Evolutionary conservation across 2,329 filamentous ascomycete genomes (phyloP).

Genomic region (Sphaerulina vaccinii): DNA sequence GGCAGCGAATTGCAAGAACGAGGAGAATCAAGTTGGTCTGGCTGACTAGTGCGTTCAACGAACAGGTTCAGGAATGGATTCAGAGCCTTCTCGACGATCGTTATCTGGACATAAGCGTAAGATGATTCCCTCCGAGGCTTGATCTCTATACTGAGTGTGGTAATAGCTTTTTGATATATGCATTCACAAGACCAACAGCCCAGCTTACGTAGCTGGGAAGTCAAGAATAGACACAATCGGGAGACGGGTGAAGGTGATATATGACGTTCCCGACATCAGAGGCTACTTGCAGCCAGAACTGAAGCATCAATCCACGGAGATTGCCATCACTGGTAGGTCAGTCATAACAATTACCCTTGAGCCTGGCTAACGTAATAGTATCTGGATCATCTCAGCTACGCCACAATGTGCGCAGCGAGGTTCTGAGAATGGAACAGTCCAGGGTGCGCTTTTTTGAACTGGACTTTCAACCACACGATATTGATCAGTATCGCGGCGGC

Average conservation of each 20-base stretch:
- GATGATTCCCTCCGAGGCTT: too few relatives aligned
- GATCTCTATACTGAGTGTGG: too few relatives aligned
- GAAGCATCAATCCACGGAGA: neutral
- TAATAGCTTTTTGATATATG: slow-evolving; percentile 8
- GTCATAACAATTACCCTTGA: neutral
- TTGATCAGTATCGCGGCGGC: neutral
- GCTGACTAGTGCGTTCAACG: slow-evolving; percentile 3
- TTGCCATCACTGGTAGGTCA: slow-evolving; percentile 3
- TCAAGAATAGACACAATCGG: neutral
- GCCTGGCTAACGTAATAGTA: neutral
- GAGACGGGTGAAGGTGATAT: slow-evolving; percentile 1
- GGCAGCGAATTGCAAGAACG: neutral
- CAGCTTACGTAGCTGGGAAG: neutral
- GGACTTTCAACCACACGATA: slow-evolving; percentile 1
- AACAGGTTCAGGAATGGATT: neutral
- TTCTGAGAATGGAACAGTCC: neutral
- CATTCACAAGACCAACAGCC: neutral
- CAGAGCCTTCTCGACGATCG: slow-evolving; percentile 5
- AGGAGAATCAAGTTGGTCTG: slow-evolving; percentile 4
- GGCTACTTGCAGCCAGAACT: slow-evolving; percentile 6
- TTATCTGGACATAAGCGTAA: too few relatives aligned
- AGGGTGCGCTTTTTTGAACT: neutral
- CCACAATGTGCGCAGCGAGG: neutral
- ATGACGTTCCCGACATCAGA: neutral
- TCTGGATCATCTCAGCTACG: neutral